Evolutionary conservation across 2,329 filamentous ascomycete genomes (phyloP).

Genomic region (Nothomitra cinnamomea): DNA sequence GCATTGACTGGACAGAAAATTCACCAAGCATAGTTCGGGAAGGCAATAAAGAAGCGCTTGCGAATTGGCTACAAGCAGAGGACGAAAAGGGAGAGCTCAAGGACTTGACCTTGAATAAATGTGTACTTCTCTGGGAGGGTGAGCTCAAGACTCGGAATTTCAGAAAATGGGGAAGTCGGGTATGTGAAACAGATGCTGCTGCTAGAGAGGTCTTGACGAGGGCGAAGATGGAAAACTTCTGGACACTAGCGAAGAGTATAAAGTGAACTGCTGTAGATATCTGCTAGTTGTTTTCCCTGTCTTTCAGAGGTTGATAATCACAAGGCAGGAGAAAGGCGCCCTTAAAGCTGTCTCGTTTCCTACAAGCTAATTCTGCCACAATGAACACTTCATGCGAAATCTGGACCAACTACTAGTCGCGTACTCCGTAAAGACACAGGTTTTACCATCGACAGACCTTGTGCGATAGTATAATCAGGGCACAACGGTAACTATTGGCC

Average conservation of each 20-base stretch:
- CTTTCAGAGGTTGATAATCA: neutral
- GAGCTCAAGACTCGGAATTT: slow-evolving; percentile 68
- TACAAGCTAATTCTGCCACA: neutral
- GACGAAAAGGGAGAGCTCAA: slow-evolving; percentile 64
- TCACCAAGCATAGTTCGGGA: slow-evolving; percentile 41
- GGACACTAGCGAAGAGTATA: slow-evolving; percentile 66
- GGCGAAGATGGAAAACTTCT: slow-evolving; percentile 88
- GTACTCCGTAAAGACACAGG: no score
- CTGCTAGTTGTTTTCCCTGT: neutral
- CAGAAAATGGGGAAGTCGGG: slow-evolving; percentile 71
- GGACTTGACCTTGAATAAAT: slow-evolving; percentile 68
- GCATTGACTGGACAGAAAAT: slow-evolving; percentile 92
- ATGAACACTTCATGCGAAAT: no score
- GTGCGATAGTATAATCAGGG: no score
- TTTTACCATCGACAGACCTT: no score
- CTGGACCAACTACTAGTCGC: no score
- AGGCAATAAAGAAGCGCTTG: slow-evolving; percentile 43
- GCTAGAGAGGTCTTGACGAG: slow-evolving; percentile 65
- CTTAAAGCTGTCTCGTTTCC: no score
- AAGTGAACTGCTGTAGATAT: slow-evolving; percentile 16
- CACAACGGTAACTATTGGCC: no score
- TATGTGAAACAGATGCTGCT: slow-evolving; percentile 85
- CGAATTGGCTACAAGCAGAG: slow-evolving; percentile 60
- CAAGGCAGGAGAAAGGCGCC: neutral
- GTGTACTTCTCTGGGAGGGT: slow-evolving; percentile 76